Evolutionary conservation across 2,329 filamentous ascomycete genomes (phyloP), one percentile per base, ranked within the genome.

Genomic region (Fusarium verticillioides): DNA sequence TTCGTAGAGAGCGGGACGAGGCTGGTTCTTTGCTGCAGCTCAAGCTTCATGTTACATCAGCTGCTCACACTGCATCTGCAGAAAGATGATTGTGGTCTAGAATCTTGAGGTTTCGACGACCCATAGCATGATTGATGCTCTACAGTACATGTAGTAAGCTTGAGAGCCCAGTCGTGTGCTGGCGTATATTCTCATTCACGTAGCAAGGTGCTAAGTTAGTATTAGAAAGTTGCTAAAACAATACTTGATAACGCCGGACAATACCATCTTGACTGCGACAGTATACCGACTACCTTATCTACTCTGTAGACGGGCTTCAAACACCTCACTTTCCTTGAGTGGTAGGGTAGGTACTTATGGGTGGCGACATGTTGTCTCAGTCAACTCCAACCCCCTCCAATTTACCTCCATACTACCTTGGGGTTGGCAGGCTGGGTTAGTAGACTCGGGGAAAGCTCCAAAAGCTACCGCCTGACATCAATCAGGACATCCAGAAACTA

Each of bases 391-490:
- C 56, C 56, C 56, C 64, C 66, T 69, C 49, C n/a, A 30, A 36
- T 60, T 43, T 43, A 39, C 40, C 42, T 26, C 26, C 26, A 26
- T 34, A 30, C 26, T 30, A 28, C 19, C 19, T 47, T 30, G 13
- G 44, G 44, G 44, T n/a, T 47, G 44, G 28, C 44, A 47, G 30
- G 21, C 47, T 34, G 16, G 30, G 30, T 34, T 46, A 46, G 44
- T 28, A 15, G 19, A 28, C 44, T 21, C 26, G 13, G 50, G 50
- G 34, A 37, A 39, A 46, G 37, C 43, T 36, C 28, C 26, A 30
- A 39, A 39, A 50, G 43, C 50, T 47, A 30, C 57, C 64, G 52
- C 62, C 64, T 66, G 62, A 69, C 57, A 50, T 50, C 37, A 69
- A 39, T 36, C 32, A 36, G 40, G 28, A 50, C 42, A 63, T 44